Conservation (phyloP, 2,329 filamentous ascomycete species). For the Ascochyta fabae region DNA sequence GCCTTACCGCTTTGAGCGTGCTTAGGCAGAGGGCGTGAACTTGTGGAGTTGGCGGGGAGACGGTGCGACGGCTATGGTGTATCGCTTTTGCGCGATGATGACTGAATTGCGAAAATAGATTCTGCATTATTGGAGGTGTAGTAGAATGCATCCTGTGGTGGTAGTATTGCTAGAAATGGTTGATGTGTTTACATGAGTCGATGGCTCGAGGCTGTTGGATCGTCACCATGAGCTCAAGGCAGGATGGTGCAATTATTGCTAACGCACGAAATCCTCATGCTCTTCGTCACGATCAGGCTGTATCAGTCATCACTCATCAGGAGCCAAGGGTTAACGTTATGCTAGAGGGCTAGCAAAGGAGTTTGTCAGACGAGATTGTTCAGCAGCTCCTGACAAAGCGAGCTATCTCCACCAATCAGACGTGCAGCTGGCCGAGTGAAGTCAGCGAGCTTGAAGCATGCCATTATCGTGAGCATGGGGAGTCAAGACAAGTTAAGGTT, state of each 20-base stretch:
- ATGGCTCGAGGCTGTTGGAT: neutral
- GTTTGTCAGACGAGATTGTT: constrained; percentile 41
- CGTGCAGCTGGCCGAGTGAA: constrained; percentile 2
- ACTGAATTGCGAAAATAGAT: constrained; percentile 4
- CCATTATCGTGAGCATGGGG: neutral
- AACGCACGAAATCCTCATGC: constrained; percentile 1
- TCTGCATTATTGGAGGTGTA: neutral
- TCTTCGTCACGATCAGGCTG: constrained; percentile 5
- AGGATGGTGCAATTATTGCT: constrained; percentile 10
- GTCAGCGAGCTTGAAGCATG: constrained; percentile 19
- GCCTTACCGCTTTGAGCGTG: constrained; percentile 17
- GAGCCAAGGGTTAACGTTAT: constrained; percentile 12
- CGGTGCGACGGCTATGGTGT: constrained; percentile 12
- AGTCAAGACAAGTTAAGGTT: neutral
- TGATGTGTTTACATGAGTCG: neutral
- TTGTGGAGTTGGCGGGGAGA: constrained; percentile 20
- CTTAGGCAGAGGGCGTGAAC: constrained; percentile 20
- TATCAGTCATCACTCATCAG: constrained; percentile 16
- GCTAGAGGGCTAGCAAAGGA: constrained; percentile 11
- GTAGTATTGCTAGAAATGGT: neutral
- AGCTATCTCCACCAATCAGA: constrained; percentile 25
- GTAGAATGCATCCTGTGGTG: constrained; percentile 3
- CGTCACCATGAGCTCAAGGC: neutral
- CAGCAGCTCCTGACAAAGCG: constrained; percentile 35
- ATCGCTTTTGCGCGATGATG: constrained; percentile 1